Percentiles rank a stretch among this genome's conserved stretches.
These are phyloP conservation scores for Verticillium dahliae DNA, from an alignment of 2,329 filamentous ascomycete genomes.

Conservation along the genomic window DNA sequence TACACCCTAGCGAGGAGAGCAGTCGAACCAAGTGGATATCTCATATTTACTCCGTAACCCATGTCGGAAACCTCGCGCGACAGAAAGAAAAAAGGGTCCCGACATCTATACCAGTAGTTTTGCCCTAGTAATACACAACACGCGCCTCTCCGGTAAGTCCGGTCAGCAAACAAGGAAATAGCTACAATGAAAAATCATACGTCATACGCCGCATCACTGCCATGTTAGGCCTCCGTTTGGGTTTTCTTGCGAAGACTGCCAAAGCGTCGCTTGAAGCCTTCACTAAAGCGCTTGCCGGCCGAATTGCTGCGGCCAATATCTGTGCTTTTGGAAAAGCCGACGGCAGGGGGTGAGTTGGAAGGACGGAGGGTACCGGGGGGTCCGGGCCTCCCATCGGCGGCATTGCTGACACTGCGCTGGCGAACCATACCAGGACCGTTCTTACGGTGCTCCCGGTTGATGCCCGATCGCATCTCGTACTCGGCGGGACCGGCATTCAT, in stretches of 20 bases:
- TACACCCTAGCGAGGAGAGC: background rate
- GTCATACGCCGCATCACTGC: background rate
- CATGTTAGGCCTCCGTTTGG: constrained; percentile 5
- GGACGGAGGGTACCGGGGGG: constrained; percentile 2
- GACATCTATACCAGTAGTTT: background rate
- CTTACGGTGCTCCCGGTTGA: constrained; percentile 15
- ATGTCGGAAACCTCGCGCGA: background rate
- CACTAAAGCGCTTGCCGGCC: constrained; percentile 36
- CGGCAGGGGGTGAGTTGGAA: constrained; percentile 8
- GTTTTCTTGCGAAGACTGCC: constrained; percentile 45
- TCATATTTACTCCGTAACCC: background rate
- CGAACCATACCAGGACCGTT: constrained; percentile 20
- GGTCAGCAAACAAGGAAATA: background rate
- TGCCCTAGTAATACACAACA: background rate
- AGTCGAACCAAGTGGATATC: background rate
- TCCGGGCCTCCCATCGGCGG: constrained; percentile 16
- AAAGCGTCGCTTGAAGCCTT: constrained; percentile 47
- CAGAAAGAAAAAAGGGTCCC: background rate
- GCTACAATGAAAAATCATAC: background rate
- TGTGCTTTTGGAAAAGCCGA: constrained; percentile 13
- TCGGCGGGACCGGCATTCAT: constrained; percentile 23
- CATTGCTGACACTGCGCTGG: constrained; percentile 38
- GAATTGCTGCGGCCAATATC: constrained; percentile 31
- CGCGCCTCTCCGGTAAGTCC: background rate
- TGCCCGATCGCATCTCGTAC: constrained; percentile 43